Evolutionary conservation across 1,139 yeast genomes (phyloP).

Genomic region (Casaregolazyma lundiana): DNA sequence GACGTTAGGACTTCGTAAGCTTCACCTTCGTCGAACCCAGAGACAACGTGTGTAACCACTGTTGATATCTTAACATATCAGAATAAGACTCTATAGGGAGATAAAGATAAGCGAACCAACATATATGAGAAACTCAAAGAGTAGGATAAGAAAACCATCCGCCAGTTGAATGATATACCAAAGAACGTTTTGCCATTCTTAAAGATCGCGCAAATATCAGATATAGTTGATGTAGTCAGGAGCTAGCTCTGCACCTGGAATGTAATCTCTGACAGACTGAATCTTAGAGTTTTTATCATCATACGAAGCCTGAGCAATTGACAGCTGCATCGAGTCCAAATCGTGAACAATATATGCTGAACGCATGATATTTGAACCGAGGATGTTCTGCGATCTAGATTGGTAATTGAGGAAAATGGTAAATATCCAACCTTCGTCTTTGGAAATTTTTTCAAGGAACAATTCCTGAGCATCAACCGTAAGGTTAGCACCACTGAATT

Average conservation of each 20-base stretch:
- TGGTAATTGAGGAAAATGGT: neutral
- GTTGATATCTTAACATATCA: no score
- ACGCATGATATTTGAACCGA: slow-evolving; percentile 74
- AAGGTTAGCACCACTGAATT: slow-evolving; percentile 42
- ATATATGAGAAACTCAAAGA: no score
- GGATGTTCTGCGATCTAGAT: slow-evolving; percentile 27
- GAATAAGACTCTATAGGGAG: no score
- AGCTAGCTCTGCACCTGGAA: slow-evolving; percentile 3
- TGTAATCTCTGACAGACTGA: slow-evolving; percentile 17
- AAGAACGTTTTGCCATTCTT: no score
- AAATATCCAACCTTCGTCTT: neutral
- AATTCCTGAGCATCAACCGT: slow-evolving; percentile 41
- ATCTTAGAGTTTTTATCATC: slow-evolving; percentile 23
- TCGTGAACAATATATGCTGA: slow-evolving; percentile 75
- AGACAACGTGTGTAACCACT: no score
- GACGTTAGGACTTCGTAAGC: no score
- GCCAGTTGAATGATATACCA: no score
- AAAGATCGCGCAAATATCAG: no score
- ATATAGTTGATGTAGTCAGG: no score
- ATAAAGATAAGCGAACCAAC: no score
- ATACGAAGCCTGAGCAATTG: slow-evolving; percentile 55
- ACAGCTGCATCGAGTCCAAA: slow-evolving; percentile 55
- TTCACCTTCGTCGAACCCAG: no score
- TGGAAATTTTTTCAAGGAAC: neutral
- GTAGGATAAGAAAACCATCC: no score